Conservation (phyloP, 2,329 filamentous ascomycete species). For the Claviceps citrina region DNA sequence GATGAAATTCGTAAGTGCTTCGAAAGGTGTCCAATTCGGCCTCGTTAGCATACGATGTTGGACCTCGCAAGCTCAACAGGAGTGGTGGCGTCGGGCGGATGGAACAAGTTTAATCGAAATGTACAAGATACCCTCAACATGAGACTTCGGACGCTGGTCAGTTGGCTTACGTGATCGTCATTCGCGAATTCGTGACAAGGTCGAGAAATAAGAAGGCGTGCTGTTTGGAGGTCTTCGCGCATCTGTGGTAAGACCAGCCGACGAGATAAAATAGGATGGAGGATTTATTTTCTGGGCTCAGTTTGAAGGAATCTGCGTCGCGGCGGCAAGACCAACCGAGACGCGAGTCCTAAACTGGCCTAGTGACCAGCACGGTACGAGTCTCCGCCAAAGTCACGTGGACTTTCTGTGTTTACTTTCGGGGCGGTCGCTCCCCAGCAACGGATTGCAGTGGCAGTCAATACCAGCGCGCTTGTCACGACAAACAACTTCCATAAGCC, state of each 20-base stretch:
- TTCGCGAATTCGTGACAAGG: background rate
- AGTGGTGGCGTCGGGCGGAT: background rate
- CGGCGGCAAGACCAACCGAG: background rate
- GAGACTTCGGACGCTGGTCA: background rate
- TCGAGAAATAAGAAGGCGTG: background rate
- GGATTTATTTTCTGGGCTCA: background rate
- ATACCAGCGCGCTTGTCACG: background rate
- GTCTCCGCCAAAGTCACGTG: conserved; percentile 10
- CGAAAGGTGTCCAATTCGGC: no score
- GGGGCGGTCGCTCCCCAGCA: conserved; percentile 13
- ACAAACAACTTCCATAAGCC: conserved; percentile 10
- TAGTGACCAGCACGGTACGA: background rate
- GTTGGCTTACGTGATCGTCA: background rate
- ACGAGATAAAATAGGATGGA: background rate
- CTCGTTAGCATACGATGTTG: no score
- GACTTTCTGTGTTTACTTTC: conserved; percentile 16
- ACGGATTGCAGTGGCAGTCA: conserved; percentile 10
- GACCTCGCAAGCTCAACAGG: background rate
- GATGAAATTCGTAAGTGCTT: background rate
- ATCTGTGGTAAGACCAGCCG: background rate
- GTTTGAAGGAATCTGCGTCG: background rate
- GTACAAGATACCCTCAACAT: background rate
- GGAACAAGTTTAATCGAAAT: background rate
- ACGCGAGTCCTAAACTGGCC: background rate
- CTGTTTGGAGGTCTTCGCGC: background rate